Evolutionary conservation across 2,329 filamentous ascomycete genomes (phyloP).

Genomic region (Penicillium hordei): DNA sequence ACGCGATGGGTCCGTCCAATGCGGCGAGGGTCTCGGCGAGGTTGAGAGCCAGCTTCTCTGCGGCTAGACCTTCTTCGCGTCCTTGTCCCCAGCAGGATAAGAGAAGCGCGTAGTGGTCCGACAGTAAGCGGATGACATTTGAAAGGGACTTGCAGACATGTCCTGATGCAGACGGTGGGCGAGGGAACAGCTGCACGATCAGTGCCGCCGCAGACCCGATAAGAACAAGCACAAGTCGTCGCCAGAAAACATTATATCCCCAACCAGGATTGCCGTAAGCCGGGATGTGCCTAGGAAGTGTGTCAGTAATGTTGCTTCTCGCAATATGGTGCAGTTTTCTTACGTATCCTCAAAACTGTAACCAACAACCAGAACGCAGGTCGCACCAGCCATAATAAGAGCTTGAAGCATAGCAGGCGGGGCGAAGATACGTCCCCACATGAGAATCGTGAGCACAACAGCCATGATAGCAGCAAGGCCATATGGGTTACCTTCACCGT

Average conservation of each 20-base stretch:
- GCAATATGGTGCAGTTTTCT: slow-evolving; percentile 3
- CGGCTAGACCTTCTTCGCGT: slow-evolving; percentile 26
- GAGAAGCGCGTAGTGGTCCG: slow-evolving; percentile 52
- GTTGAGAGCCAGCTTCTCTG: slow-evolving; percentile 34
- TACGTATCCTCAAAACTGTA: slow-evolving; percentile 50
- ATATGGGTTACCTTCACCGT: slow-evolving; percentile 51
- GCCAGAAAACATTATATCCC: slow-evolving; percentile 53
- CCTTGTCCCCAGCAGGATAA: slow-evolving; percentile 47
- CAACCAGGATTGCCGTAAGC: slow-evolving; percentile 50
- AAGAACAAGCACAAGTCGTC: slow-evolving; percentile 45
- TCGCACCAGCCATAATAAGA: slow-evolving; percentile 44
- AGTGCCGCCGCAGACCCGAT: slow-evolving; percentile 47
- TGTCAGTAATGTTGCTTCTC: slow-evolving; percentile 1
- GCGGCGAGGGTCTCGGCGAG: slow-evolving; percentile 34
- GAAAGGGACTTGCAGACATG: slow-evolving; percentile 50
- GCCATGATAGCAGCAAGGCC: slow-evolving; percentile 49
- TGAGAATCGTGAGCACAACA: slow-evolving; percentile 31
- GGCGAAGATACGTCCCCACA: slow-evolving; percentile 40
- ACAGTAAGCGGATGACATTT: slow-evolving; percentile 44
- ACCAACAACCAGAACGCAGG: slow-evolving; percentile 47
- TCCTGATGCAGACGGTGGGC: slow-evolving; percentile 48
- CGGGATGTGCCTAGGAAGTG: slow-evolving; percentile 35
- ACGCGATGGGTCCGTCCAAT: slow-evolving; percentile 36
- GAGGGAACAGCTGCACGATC: slow-evolving; percentile 50
- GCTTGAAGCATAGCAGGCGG: slow-evolving; percentile 33